A percentile compares a stretch with the other conserved stretches of the same genome.
Conservation (phyloP, 108 stramenopile species). For the Skeletonema grethae region DNA sequence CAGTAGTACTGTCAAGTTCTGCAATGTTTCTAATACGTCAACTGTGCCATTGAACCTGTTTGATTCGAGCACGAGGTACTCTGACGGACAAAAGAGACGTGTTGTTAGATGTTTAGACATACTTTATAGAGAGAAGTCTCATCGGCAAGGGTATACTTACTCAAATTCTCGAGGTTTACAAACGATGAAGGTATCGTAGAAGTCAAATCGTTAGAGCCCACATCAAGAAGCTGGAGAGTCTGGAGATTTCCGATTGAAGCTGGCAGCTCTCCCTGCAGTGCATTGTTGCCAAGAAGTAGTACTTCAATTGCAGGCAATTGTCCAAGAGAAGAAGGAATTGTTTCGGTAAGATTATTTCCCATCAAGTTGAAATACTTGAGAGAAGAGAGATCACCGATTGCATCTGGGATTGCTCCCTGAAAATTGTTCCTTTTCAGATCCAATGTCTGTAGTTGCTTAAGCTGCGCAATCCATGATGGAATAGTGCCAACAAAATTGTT, state of each 20-base stretch:
- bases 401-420: neutral
- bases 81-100: neutral
- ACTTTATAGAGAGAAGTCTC: neutral
- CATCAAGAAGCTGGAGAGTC: neutral
- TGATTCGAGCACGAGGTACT: conserved; percentile 2
- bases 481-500: conserved; percentile 1
- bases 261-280: conserved; percentile 3
- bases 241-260: conserved; percentile 10
- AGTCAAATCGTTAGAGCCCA: conserved; percentile 11
- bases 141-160: neutral
- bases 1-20: neutral
- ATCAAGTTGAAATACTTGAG: conserved; percentile 12
- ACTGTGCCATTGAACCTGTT: conserved; percentile 1
- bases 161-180: conserved; percentile 1
- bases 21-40: neutral
- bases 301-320: neutral
- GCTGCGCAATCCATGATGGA: neutral
- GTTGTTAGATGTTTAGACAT: neutral
- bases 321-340: conserved; percentile 12
- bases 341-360: conserved; percentile 7
- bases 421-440: neutral
- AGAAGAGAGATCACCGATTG: neutral
- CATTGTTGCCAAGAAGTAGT: conserved; percentile 3
- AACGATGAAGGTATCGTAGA: conserved; percentile 8
- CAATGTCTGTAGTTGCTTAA: neutral